phyloP scores from a whole-genome alignment of 129 eudicot genomes.

The Sambucus nigra region DNA sequence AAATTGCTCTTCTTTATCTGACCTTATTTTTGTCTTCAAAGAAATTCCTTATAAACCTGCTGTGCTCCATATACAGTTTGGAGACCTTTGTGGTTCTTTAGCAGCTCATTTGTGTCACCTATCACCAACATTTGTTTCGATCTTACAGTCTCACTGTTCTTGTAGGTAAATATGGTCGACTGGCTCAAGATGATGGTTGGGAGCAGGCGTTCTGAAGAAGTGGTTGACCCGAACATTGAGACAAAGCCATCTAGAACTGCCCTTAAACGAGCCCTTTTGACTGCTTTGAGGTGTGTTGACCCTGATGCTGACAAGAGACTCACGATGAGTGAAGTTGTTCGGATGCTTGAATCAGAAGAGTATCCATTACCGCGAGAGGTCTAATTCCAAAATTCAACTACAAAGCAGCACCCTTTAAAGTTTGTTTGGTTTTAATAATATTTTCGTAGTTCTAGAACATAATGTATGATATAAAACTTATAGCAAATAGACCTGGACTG shows the following conservation, averaged over 20 bases:
- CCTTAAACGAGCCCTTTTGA: conserved; percentile 74
- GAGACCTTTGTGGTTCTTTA: too few relatives aligned
- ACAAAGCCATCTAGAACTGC: conserved; percentile 59
- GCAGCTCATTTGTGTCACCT: too few relatives aligned
- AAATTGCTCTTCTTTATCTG: too few relatives aligned
- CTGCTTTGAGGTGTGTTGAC: conserved; percentile 79
- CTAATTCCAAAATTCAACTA: too few relatives aligned
- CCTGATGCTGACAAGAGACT: conserved; percentile 76
- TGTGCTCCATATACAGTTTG: too few relatives aligned
- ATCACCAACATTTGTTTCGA: neutral
- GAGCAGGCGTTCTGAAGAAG: conserved; percentile 68
- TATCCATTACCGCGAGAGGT: conserved; percentile 75
- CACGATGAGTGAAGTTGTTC: conserved; percentile 75
- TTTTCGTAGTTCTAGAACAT: too few relatives aligned
- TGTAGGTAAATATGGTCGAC: conserved; percentile 73
- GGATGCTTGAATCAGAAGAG: conserved; percentile 84
- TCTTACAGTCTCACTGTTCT: neutral
- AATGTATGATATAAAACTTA: too few relatives aligned
- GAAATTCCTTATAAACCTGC: too few relatives aligned
- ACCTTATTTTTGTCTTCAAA: too few relatives aligned
- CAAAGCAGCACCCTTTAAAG: too few relatives aligned
- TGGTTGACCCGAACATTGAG: conserved; percentile 66
- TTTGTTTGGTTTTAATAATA: too few relatives aligned
- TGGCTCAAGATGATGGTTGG: conserved; percentile 90
- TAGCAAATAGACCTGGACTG: too few relatives aligned